Percentiles rank a stretch among this genome's conserved stretches.
Conservation (phyloP, 768 basidiomycete species). For the Psilocybe cyanescens region DNA sequence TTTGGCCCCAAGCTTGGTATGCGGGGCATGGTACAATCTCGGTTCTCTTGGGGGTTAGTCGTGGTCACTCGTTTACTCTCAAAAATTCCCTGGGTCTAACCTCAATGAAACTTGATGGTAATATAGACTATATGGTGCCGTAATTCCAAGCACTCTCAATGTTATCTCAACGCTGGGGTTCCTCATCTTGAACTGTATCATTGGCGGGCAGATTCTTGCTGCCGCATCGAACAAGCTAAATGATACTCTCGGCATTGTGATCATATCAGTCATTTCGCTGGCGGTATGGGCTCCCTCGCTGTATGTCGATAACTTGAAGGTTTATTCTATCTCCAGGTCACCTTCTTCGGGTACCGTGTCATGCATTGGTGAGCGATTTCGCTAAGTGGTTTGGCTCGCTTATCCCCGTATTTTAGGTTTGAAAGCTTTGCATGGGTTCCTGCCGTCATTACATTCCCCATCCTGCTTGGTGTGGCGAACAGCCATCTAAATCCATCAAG, state of each 20-base stretch:
- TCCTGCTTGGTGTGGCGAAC: constrained; percentile 66
- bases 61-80: background rate
- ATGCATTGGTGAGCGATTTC: constrained; percentile 52
- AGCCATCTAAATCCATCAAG: constrained; percentile 52
- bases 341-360: constrained; percentile 69
- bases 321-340: constrained; percentile 30
- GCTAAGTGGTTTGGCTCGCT: too few relatives aligned
- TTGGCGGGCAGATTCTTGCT: constrained; percentile 70
- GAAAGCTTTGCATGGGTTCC: constrained; percentile 75
- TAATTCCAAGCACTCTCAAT: constrained; percentile 57
- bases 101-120: background rate
- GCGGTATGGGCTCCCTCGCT: constrained; percentile 28
- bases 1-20: constrained; percentile 84
- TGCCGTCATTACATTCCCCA: constrained; percentile 60
- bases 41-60: constrained; percentile 34
- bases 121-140: constrained; percentile 59
- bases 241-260: constrained; percentile 43
- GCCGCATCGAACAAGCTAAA: constrained; percentile 48
- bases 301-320: background rate
- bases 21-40: constrained; percentile 76
- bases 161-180: constrained; percentile 65
- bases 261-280: constrained; percentile 40
- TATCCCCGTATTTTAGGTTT: constrained; percentile 29
- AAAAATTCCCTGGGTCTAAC: background rate
- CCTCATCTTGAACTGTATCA: constrained; percentile 66